phyloP scores from a whole-genome alignment of 306 rosid genomes.

The Gleditsia sinensis region DNA sequence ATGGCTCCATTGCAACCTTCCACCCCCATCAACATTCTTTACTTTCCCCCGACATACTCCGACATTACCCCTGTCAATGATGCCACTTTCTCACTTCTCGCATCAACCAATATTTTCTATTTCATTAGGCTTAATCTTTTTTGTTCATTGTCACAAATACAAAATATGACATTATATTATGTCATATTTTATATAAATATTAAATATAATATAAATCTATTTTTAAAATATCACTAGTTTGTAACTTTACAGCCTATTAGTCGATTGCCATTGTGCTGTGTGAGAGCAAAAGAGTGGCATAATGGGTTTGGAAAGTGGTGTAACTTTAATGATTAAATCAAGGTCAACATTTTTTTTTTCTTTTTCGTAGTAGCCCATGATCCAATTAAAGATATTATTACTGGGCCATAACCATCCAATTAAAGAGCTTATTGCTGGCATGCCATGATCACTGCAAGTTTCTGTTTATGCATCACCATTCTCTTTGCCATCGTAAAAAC shows the following conservation, averaged over 20 bases:
- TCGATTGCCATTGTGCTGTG: neutral
- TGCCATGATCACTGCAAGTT: conserved; percentile 45
- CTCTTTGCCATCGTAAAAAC: neutral
- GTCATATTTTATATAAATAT: too few species aligned
- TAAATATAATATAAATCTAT: too few species aligned
- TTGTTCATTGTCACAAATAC: too few species aligned
- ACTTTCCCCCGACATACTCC: conserved; percentile 28
- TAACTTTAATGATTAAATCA: conserved; percentile 25
- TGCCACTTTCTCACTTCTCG: conserved; percentile 10
- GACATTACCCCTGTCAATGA: conserved; percentile 41
- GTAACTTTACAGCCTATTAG: conserved; percentile 42
- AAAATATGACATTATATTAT: too few species aligned
- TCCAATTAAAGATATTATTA: neutral
- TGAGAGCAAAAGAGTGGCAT: neutral
- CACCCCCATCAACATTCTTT: conserved; percentile 34
- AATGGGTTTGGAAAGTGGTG: conserved; percentile 28
- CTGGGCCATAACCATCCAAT: conserved; percentile 8
- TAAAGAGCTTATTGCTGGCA: conserved; percentile 11
- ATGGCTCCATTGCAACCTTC: conserved; percentile 34
- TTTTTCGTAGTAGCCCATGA: conserved; percentile 25
- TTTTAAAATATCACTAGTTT: too few species aligned
- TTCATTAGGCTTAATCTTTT: neutral
- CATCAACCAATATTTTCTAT: conserved; percentile 1
- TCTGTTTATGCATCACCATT: conserved; percentile 3
- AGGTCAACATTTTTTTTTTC: neutral